Percentiles rank a stretch among this genome's conserved stretches.
phyloP scores from a whole-genome alignment of 805 yeast species.

The Nakazawaea ishiwadae region DNA sequence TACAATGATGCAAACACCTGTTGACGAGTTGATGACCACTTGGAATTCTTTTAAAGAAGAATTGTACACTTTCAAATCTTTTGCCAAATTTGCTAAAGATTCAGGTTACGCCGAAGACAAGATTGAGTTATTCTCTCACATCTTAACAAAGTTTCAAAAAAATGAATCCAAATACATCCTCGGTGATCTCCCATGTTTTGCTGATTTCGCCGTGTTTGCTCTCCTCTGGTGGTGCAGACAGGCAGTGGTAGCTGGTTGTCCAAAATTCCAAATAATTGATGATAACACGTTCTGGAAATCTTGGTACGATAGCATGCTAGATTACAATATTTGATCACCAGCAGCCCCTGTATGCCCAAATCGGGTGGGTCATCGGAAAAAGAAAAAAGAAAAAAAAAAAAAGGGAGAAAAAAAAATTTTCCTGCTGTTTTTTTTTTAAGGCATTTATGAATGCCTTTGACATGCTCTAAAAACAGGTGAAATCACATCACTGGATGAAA shows the following conservation, averaged over 20 bases:
- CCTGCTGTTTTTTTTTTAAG: too few species aligned
- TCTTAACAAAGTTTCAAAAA: background rate
- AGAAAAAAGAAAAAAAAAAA: too few species aligned
- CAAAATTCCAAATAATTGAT: background rate
- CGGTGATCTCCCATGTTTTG: background rate
- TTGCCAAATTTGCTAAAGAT: background rate
- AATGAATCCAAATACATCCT: background rate
- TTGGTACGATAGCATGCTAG: background rate
- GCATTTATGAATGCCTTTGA: too few species aligned
- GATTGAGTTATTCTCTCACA: background rate
- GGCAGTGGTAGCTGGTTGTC: conserved; percentile 1
- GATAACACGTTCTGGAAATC: background rate
- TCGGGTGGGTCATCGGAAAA: too few species aligned
- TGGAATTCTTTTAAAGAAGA: background rate
- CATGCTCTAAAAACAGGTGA: too few species aligned
- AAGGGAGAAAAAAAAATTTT: too few species aligned
- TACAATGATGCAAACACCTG: background rate
- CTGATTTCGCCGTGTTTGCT: background rate
- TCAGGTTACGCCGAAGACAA: background rate
- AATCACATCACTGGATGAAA: too few species aligned
- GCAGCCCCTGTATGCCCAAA: too few species aligned
- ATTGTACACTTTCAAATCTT: conserved; percentile 1
- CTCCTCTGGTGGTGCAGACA: background rate
- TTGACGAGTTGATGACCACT: background rate
- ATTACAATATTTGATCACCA: background rate